These are phyloP conservation scores for Colletotrichum chrysophilum DNA, from an alignment of 2,329 filamentous ascomycete species.

Conservation along the genomic window DNA sequence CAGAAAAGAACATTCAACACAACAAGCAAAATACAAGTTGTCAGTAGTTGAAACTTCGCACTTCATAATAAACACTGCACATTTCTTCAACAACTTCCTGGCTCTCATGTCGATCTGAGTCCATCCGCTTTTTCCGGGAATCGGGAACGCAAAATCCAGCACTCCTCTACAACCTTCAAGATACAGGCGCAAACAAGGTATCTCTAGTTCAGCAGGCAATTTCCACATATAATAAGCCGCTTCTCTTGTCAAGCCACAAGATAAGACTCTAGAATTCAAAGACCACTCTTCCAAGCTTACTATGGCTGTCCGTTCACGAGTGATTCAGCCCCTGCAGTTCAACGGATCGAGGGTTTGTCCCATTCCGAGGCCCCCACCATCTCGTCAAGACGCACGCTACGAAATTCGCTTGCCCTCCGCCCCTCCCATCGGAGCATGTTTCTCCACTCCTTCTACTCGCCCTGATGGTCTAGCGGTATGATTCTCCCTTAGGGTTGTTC, in stretches of 20 bases:
- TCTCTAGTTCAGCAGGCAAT: neutral
- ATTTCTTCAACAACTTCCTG: neutral
- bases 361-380: neutral
- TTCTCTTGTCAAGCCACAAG: neutral
- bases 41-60: neutral
- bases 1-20: neutral
- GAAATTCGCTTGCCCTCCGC: neutral
- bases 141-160: neutral
- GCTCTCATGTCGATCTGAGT: neutral
- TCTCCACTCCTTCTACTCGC: neutral
- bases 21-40: neutral
- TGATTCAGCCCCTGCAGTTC: neutral
- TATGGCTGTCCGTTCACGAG: neutral
- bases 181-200: neutral
- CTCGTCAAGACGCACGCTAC: neutral
- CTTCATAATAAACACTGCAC: neutral
- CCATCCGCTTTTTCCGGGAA: neutral
- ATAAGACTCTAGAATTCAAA: neutral
- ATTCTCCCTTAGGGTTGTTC: constrained; percentile 11
- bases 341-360: neutral
- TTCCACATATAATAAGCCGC: neutral
- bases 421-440: neutral
- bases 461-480: constrained; percentile 13
- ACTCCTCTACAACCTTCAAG: too few relatives aligned
- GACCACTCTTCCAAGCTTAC: neutral